Base-by-base conservation (phyloP, 768 basidiomycete genomes). In the Hygrophorus pudorinus region DNA sequence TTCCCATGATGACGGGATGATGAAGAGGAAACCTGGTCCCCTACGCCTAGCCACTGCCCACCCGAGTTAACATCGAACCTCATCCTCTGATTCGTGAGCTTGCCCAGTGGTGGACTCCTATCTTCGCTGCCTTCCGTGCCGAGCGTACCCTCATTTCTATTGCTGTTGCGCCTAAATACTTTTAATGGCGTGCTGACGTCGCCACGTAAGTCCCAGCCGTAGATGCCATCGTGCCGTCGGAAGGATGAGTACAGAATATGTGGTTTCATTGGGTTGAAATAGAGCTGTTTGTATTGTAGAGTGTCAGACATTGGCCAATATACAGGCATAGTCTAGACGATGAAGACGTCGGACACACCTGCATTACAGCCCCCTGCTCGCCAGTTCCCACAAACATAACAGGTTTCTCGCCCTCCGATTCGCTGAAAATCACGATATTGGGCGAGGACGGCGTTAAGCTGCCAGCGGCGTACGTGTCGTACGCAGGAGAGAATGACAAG, bases 231-330 rank as follows among this genome's bases (percentile, higher is more conserved):
- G n/a, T 66, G 66, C 10, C 84, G 70, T 4, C 93, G 74, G 51
- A 87, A 92, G 0, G 86, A 72, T 0, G 85, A 83, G 49, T 86
- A 94, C 20, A 97, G 59, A 1, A 86, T 61, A 46, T 86, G 74
- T 0, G 87, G 83, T 34, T 66, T 63, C 14, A 64, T 62, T 0
- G 87, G 86, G 53, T 92, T 84, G 62, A 92, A 97, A 47, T 74
- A 71, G 32, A 91, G 60, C 87, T 88, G 47, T 3, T 24, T 24
- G 24, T n/a, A n/a, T n/a, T n/a, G n/a, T n/a, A n/a, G n/a, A n/a
- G n/a, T n/a, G n/a, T n/a, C n/a, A n/a, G n/a, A n/a, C n/a, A n/a
- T n/a, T n/a, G n/a, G n/a, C n/a, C n/a, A n/a, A n/a, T n/a, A n/a
- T n/a, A n/a, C n/a, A n/a, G n/a, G n/a, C n/a, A n/a, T n/a, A n/a